phyloP scores from a whole-genome alignment of 2,329 filamentous ascomycete genomes.

The Sporothrix globosa region DNA sequence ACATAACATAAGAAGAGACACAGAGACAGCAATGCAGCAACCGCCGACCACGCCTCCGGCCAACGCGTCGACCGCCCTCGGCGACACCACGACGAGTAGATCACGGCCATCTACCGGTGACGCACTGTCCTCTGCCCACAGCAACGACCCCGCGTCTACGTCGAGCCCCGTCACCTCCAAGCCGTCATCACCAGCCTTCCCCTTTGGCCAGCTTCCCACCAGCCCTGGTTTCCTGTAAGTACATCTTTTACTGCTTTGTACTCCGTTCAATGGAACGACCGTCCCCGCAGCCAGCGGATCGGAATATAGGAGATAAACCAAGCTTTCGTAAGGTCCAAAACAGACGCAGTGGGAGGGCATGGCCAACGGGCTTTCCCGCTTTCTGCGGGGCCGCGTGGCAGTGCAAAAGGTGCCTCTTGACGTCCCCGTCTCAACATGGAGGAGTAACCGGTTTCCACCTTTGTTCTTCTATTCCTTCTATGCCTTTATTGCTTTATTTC shows the following conservation, averaged over 20 bases:
- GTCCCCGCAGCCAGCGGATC: slow-evolving; percentile 9
- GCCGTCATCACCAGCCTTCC: neutral
- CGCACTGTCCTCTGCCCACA: neutral
- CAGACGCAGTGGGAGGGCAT: neutral
- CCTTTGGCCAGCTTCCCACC: slow-evolving; percentile 24
- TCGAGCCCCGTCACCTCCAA: slow-evolving; percentile 3
- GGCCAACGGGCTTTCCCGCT: slow-evolving; percentile 32
- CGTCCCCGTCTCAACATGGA: neutral
- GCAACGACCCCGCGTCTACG: slow-evolving; percentile 27
- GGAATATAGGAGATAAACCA: slow-evolving; percentile 4
- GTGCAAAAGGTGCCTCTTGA: slow-evolving; percentile 31
- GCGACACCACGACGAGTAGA: neutral
- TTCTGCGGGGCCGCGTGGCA: slow-evolving; percentile 37
- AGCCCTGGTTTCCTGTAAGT: slow-evolving; percentile 20
- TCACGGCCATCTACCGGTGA: neutral
- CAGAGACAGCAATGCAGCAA: slow-evolving; percentile 1
- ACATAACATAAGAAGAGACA: neutral
- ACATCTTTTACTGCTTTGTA: neutral
- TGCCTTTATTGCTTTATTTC: too few species aligned
- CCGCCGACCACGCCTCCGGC: slow-evolving; percentile 18
- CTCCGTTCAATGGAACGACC: neutral
- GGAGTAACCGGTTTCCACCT: neutral
- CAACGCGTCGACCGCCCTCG: slow-evolving; percentile 14
- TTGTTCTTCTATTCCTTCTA: neutral
- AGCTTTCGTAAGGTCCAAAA: neutral